phyloP scores from a whole-genome alignment of 495 filamentous ascomycete genomes.

The Aspergillus heteromorphus region DNA sequence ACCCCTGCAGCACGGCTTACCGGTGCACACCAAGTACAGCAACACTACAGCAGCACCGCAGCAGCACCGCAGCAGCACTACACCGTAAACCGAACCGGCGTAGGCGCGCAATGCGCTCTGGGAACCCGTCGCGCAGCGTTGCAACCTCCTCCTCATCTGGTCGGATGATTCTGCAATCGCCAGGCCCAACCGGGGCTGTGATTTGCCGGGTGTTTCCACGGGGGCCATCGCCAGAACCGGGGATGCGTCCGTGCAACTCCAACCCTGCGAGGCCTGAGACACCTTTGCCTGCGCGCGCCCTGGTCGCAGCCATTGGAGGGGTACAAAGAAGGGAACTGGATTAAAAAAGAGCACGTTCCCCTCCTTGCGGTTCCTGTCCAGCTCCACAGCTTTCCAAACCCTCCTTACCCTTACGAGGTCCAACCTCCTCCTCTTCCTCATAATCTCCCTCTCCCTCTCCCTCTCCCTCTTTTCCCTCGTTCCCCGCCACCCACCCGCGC shows the following conservation, averaged over 20 bases:
- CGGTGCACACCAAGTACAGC: too few species aligned
- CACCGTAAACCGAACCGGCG: not conserved
- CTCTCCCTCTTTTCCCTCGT: not conserved
- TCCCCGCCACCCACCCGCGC: not conserved
- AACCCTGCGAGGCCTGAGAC: not conserved
- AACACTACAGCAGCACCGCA: too few species aligned
- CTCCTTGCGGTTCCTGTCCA: slow-evolving; percentile 7
- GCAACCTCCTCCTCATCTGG: slow-evolving; percentile 10
- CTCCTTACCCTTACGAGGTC: not conserved
- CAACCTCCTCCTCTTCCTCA: not conserved
- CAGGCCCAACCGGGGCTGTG: slow-evolving; percentile 5
- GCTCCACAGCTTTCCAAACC: not conserved
- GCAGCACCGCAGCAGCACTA: too few species aligned
- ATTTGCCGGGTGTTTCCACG: slow-evolving; percentile 7
- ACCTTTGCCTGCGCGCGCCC: not conserved
- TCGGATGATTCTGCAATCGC: slow-evolving; percentile 15
- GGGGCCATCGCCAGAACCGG: not conserved
- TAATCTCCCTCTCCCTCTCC: not conserved
- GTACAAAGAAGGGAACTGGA: not conserved
- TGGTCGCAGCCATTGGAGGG: not conserved
- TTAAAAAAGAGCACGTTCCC: not conserved
- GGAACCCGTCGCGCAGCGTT: not conserved
- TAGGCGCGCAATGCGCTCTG: not conserved
- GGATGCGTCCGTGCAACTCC: slow-evolving; percentile 9
- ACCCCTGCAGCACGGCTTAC: not conserved